These are phyloP conservation scores for Solanum dulcamara DNA, from an alignment of 257 asterid species.

Conservation along the genomic window DNA sequence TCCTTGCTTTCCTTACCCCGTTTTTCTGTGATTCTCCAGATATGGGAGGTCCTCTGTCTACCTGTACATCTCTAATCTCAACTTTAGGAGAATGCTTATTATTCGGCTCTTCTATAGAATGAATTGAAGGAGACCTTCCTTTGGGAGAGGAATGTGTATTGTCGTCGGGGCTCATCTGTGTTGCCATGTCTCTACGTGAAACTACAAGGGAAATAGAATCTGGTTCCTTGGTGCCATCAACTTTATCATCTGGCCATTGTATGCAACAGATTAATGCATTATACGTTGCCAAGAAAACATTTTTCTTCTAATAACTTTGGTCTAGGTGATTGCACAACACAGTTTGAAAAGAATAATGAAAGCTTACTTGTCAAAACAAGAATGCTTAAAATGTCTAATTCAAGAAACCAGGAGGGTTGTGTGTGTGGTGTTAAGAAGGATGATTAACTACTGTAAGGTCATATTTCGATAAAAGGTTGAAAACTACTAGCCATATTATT, in stretches of 20 bases:
- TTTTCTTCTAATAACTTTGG: background rate
- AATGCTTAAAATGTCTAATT: background rate
- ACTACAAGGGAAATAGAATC: conserved; percentile 7
- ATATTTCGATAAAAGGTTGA: background rate
- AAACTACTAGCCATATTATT: background rate
- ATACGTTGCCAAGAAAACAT: background rate
- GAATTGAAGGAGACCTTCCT: conserved; percentile 34
- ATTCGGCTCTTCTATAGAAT: conserved; percentile 10
- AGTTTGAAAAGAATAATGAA: background rate
- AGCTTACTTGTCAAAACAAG: background rate
- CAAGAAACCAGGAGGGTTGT: background rate
- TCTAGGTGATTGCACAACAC: background rate
- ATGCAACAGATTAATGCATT: background rate
- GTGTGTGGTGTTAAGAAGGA: background rate
- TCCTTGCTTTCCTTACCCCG: background rate
- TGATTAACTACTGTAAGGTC: background rate
- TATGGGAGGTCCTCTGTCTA: conserved; percentile 4
- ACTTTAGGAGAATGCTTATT: conserved; percentile 17
- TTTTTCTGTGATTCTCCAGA: background rate
- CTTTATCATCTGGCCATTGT: background rate
- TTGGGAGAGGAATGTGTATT: conserved; percentile 55
- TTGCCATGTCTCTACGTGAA: conserved; percentile 72
- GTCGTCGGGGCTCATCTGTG: conserved; percentile 82
- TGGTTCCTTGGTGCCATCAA: background rate
- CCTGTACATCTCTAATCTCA: conserved; percentile 24